Percentiles rank a stretch among this genome's conserved stretches.
Conservation (phyloP, 176 grass and related monocot species). For the Musa schizocarpa region DNA sequence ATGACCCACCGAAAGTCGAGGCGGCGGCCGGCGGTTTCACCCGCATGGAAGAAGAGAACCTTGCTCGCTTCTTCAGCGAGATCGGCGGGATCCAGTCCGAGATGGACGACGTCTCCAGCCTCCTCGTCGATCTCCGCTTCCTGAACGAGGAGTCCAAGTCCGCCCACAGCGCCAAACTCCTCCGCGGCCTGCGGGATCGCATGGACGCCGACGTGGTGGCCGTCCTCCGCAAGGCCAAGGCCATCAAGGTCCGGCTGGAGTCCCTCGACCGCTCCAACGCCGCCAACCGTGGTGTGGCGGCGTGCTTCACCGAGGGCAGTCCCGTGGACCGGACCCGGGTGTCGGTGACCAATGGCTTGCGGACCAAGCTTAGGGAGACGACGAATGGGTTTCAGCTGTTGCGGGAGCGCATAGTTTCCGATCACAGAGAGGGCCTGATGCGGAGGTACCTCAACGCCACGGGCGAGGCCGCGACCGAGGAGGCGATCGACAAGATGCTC, state of each 20-base stretch:
- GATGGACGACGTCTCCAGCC: constrained; percentile 24
- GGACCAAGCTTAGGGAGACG: constrained; percentile 28
- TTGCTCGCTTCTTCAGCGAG: constrained; percentile 29
- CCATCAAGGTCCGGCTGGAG: constrained; percentile 36
- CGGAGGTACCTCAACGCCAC: constrained; percentile 37
- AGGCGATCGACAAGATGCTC: constrained; percentile 39
- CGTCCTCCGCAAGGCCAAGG: constrained; percentile 35
- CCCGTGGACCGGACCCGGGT: constrained; percentile 30
- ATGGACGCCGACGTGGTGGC: constrained; percentile 34
- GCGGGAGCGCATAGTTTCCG: constrained; percentile 26
- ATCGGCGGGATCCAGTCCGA: constrained; percentile 28
- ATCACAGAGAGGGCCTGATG: constrained; percentile 38
- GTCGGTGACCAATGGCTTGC: constrained; percentile 31
- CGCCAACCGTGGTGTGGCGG: constrained; percentile 26
- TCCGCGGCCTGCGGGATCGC: constrained; percentile 31
- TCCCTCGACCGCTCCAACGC: constrained; percentile 28
- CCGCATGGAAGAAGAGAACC: constrained; percentile 5
- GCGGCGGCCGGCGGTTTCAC: constrained; percentile 7
- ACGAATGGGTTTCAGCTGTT: constrained; percentile 38
- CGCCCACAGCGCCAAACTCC: constrained; percentile 23
- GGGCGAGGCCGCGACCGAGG: constrained; percentile 29
- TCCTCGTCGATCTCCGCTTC: constrained; percentile 27
- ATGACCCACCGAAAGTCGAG: not conserved
- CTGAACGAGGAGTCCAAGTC: constrained; percentile 32
- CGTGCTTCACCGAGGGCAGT: constrained; percentile 25